These are phyloP conservation scores for Aspergillus bertholletiae DNA, from an alignment of 495 filamentous ascomycete genomes.

Conservation along the genomic window DNA sequence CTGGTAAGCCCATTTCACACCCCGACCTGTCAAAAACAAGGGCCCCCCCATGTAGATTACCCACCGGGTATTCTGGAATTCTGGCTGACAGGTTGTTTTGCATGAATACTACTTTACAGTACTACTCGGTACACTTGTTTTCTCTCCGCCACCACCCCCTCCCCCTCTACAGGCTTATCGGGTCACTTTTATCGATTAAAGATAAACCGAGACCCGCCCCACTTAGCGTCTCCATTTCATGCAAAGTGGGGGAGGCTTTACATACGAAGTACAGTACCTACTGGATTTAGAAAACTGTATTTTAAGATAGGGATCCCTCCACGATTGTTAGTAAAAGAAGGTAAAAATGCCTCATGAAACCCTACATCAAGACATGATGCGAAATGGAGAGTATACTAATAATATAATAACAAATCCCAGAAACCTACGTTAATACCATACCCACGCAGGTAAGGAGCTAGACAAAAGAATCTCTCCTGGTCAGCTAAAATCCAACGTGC, in stretches of 20 bases:
- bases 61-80: no score
- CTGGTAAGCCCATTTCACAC: background rate
- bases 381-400: no score
- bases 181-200: slow-evolving; percentile 15
- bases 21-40: background rate
- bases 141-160: background rate
- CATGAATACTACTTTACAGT: background rate
- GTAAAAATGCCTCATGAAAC: no score
- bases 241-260: background rate
- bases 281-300: background rate
- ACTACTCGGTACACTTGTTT: background rate
- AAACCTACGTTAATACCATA: no score
- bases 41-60: no score
- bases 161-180: slow-evolving; percentile 13
- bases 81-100: background rate
- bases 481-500: no score
- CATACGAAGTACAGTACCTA: no score
- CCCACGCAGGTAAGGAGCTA: no score
- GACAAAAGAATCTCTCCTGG: no score
- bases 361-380: no score
- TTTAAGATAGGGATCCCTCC: background rate
- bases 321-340: background rate
- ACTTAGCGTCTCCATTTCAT: slow-evolving; percentile 2
- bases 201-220: slow-evolving; percentile 7
- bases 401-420: no score